Base-by-base conservation (phyloP, 2,329 filamentous ascomycete genomes). In the Trichoderma polysporum region DNA sequence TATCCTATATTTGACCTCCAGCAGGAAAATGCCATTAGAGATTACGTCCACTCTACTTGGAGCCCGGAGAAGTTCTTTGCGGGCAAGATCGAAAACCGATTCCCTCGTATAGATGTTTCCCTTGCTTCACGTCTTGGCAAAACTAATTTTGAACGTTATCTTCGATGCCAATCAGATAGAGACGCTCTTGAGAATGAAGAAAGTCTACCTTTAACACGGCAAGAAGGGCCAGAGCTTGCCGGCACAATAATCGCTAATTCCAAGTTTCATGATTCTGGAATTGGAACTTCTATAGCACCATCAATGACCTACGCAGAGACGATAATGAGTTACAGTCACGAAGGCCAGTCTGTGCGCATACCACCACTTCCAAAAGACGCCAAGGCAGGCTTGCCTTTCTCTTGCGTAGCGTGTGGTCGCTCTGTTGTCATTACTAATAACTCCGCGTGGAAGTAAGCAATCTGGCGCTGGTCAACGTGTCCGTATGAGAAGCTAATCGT, bases 161-260 rank as follows among this genome's bases (percentile, higher is more conserved):
- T 61, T 8, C 45, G 58, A 25, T 61, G 58, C 10, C 58, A 61
- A 15, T 45, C 33, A 27, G 4, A 35, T 15, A 61, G 58, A 61
- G 58, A 61, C 0, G 33, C 7, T 29, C 13, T 19, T 13, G 31
- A 35, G 12, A 13, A 10, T 1, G 33, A 39, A 13, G 33, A 31
- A 17, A 2, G 9, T 0, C 2, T 17, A 3, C 1, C 17, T 39
- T 15, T 25, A 0, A 19, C n/a, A 4, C 27, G 5, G 2, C 45
- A 17, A 6, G 45, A 39, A 39, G 45, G 1, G 33, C 41, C 15
- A 6, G 37, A 39, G 4, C 0, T 1, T 25, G 4, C 22, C 4
- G 45, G 31, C 1, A 61, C 45, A 29, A 52, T 37, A n/a, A 35
- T 60, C 15, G 7, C 58, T 13, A 10, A 12, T 12, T 50, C 31